Conservation (phyloP, 83 land plant genomes). For the Thuja plicata region DNA sequence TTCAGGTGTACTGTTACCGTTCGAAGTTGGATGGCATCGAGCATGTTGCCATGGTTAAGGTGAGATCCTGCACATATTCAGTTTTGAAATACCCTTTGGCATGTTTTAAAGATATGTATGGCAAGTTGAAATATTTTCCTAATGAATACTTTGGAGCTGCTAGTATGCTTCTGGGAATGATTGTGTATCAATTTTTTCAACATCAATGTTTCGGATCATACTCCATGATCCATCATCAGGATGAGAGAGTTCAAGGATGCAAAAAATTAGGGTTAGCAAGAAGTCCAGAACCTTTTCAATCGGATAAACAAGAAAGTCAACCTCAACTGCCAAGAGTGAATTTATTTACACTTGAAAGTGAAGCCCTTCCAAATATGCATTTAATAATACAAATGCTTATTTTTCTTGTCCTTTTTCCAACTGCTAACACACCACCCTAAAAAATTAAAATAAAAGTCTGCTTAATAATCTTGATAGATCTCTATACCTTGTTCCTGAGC, state of each 20-base stretch:
- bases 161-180: too few relatives aligned
- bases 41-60: conserved; percentile 98
- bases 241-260: too few relatives aligned
- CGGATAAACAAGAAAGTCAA: not conserved
- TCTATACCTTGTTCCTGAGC: not conserved
- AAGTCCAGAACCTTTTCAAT: not conserved
- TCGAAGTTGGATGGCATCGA: conserved; percentile 94
- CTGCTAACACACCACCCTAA: not conserved
- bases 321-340: not conserved
- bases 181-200: too few relatives aligned
- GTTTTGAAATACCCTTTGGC: not conserved
- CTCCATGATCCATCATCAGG: too few relatives aligned
- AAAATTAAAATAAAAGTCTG: too few relatives aligned
- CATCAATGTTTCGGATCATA: too few relatives aligned
- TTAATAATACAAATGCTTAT: not conserved
- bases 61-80: conserved; percentile 18
- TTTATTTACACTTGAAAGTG: not conserved
- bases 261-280: not conserved
- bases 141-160: not conserved
- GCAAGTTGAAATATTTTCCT: not conserved
- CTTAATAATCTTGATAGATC: not conserved
- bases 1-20: conserved; percentile 77
- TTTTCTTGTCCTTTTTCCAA: not conserved
- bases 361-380: not conserved
- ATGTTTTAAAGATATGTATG: not conserved